Evolutionary conservation across 805 yeast genomes (phyloP), one percentile per base, ranked within the genome.

Genomic region (Myxozyma sirexii): DNA sequence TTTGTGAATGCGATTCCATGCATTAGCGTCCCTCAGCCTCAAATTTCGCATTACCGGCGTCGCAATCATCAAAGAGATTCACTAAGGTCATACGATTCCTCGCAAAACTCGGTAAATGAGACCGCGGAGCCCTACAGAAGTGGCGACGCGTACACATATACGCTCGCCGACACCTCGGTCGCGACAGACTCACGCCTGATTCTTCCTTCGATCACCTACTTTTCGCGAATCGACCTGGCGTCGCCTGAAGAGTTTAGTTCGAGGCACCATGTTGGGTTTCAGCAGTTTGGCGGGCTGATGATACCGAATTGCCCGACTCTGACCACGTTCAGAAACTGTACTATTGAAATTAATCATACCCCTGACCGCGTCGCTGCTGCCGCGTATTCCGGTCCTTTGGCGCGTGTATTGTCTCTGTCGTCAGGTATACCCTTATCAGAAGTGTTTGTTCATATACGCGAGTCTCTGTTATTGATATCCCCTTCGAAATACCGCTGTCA

Each of bases 271-370:
- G 17, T 21, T 21, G 54, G 27, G 4, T 50, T 50, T 27, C 45
- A 39, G n/a, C 54, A 50, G 23, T 50, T 39, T 27, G 54, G 54
- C 5, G 54, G 54, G 10, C 19, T 50, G 19, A 27, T 27, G 37
- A 27, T 50, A 7, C 54, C 54, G 7, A 31, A 50, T 19, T 38
- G 46, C 21, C 46, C 54, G 4, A 38, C 45, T 6, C 3, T 27
- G 4, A 6, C 39, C 27, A 26, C 46, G 4, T 50, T 50, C 54
- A 21, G 45, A n/a, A 50, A 50, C 38, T 50, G 54, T 29, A 39
- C 54, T 39, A 35, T 50, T 4, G 21, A 38, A 15, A 4, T 38
- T 7, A n/a, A 6, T 7, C 37, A 27, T 27, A 17, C 38, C 33
- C 33, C 31, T 39, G 4, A 12, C 17, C 31, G n/a, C n/a, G n/a